Evolutionary conservation across 805 yeast genomes (phyloP), one percentile per base, ranked within the genome.

Genomic region (Torulaspora gathmanii): DNA sequence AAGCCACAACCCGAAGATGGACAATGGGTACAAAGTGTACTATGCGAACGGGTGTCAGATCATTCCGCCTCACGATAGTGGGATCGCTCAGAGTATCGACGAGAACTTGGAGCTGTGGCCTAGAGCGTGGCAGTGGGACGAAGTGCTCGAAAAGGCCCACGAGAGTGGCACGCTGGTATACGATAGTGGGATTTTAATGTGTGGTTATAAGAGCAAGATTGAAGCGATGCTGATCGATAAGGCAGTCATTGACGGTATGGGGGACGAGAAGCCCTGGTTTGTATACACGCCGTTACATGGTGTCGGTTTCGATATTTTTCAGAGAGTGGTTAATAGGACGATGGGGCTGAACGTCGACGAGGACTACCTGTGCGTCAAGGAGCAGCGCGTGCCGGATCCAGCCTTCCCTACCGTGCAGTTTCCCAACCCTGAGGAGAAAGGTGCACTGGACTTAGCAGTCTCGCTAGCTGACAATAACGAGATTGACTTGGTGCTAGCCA

Each of bases 261-360:
- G 12, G 15, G 6, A 30, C 23, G 42, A 40, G 23, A 36, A 66
- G 2, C 68, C 61, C 61, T 47, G 72, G 58, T 80, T 83, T 46
- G 86, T 89, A 1, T 91, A 91, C 60, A 91, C 98, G 0, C 95
- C 98, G 17, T 81, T 91, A 83, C 98, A 91, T 63, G 99, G 99
- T 8, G 95, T 91, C 6, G 99, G 99, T 0, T 68, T 72, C 20
- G 82, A 80, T 35, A 75, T 80, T 20, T 80, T 84, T 33, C 57
- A 61, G 3, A 60, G 68, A 34, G 68, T 62, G 11, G 50, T 51
- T 7, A 25, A 41, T 2, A 29, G 49, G 1, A 44, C 79, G 0
- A 58, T 74, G 26, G 50, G 60, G 7, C 53, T 68, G 9, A 58
- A 77, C 16, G 74, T 69, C 1, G 59, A 69, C 2, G 58, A 56